Percentiles rank a stretch among this genome's conserved stretches.
Conservation (phyloP, 1,139 yeast species). For the Suhomyces choctaworum region DNA sequence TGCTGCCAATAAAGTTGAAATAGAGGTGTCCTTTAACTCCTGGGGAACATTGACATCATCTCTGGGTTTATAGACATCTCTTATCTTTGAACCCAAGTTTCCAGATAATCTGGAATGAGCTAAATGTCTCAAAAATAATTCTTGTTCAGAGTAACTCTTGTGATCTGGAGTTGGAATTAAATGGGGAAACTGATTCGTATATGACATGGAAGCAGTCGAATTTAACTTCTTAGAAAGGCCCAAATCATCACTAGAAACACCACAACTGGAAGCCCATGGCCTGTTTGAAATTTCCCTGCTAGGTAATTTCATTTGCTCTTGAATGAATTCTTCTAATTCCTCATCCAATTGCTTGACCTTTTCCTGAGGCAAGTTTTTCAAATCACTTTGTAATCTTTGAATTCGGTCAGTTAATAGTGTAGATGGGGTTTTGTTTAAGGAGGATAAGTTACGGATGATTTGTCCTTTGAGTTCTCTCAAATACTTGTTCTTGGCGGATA, state of each 20-base stretch:
- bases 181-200: slow-evolving; percentile 37
- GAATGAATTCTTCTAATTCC: slow-evolving; percentile 44
- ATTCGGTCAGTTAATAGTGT: slow-evolving; percentile 34
- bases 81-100: slow-evolving; percentile 64
- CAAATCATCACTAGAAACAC: slow-evolving; percentile 13
- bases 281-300: slow-evolving; percentile 29
- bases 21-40: slow-evolving; percentile 54
- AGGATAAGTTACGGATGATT: slow-evolving; percentile 29
- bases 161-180: slow-evolving; percentile 47
- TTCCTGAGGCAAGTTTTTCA: slow-evolving; percentile 29
- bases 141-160: slow-evolving; percentile 66
- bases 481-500: slow-evolving; percentile 36
- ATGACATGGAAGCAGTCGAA: slow-evolving; percentile 36
- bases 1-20: slow-evolving; percentile 77
- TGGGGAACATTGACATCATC: slow-evolving; percentile 63
- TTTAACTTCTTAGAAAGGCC: slow-evolving; percentile 21
- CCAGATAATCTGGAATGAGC: slow-evolving; percentile 50
- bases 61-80: slow-evolving; percentile 68
- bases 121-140: slow-evolving; percentile 70
- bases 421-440: slow-evolving; percentile 41
- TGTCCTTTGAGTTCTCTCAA: slow-evolving; percentile 37
- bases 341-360: slow-evolving; percentile 45
- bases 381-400: slow-evolving; percentile 31
- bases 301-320: slow-evolving; percentile 38
- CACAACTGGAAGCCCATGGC: slow-evolving; percentile 34